phyloP scores from a whole-genome alignment of 805 yeast genomes.

The Lipomyces yamadae region DNA sequence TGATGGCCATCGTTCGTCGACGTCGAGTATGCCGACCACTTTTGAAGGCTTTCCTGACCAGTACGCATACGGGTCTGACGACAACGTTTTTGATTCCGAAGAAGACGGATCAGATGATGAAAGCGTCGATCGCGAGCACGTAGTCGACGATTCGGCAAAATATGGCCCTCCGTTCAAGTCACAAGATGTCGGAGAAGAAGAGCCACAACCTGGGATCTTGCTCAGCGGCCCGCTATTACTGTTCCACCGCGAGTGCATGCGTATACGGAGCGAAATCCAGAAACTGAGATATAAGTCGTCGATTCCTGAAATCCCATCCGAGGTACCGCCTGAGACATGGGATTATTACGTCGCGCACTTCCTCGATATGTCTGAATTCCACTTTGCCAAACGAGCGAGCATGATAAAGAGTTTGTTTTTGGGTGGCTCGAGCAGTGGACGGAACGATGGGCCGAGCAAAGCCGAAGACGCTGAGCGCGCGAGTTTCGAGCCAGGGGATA shows the following conservation, averaged over 20 bases:
- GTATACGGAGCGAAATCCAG: constrained; percentile 33
- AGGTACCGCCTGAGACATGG: constrained; percentile 35
- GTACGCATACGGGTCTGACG: constrained; percentile 14
- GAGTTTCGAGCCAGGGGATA: constrained; percentile 8
- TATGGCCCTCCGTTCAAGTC: not conserved
- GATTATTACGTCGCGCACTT: constrained; percentile 30
- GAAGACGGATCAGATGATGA: constrained; percentile 1
- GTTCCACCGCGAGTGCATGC: constrained; percentile 33
- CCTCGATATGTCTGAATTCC: constrained; percentile 18
- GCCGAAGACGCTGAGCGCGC: not conserved
- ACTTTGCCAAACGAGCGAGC: constrained; percentile 23
- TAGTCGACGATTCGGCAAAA: not conserved
- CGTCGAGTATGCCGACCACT: constrained; percentile 5
- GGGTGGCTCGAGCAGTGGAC: not conserved
- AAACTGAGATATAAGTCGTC: constrained; percentile 23
- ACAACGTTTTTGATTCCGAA: not conserved
- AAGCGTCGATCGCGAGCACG: not conserved
- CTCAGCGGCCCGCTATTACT: constrained; percentile 22
- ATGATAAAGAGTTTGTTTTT: constrained; percentile 21
- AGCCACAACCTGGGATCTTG: constrained; percentile 24
- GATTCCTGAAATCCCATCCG: constrained; percentile 36
- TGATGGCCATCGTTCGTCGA: constrained; percentile 7
- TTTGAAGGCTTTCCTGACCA: constrained; percentile 5
- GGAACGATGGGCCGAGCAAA: not conserved
- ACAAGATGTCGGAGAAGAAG: constrained; percentile 17